phyloP scores from a whole-genome alignment of 2,329 filamentous ascomycete genomes.

The Phyllosticta paracitricarpa region DNA sequence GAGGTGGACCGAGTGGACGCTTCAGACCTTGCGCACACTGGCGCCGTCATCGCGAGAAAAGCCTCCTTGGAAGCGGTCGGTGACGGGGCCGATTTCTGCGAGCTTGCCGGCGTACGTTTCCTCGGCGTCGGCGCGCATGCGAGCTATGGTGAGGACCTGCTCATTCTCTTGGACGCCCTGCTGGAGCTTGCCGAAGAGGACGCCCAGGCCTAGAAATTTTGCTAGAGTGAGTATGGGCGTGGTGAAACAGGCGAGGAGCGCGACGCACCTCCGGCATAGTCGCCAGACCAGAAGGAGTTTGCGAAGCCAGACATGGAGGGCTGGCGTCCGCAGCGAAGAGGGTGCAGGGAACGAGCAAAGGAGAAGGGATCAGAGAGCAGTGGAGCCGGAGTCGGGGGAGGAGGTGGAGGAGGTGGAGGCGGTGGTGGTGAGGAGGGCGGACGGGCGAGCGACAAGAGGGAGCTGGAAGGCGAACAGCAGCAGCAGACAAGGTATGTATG shows the following conservation, averaged over 20 bases:
- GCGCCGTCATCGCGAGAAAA: constrained; percentile 91
- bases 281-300: constrained; percentile 94
- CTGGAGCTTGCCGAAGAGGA: constrained; percentile 92
- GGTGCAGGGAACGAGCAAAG: not conserved
- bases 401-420: not conserved
- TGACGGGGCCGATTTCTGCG: constrained; percentile 67
- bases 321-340: constrained; percentile 5
- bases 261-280: constrained; percentile 80
- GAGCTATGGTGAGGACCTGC: constrained; percentile 82
- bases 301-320: constrained; percentile 51
- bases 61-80: constrained; percentile 73
- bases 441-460: not conserved
- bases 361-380: not conserved
- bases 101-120: constrained; percentile 77
- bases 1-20: not conserved
- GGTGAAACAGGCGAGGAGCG: constrained; percentile 11
- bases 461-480: not conserved
- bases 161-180: constrained; percentile 93
- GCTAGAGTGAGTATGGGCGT: constrained; percentile 17
- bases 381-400: not conserved
- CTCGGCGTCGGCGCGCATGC: constrained; percentile 91
- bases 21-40: constrained; percentile 77
- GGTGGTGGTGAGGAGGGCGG: not conserved
- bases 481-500: not conserved
- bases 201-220: constrained; percentile 55